These are phyloP conservation scores for Austroboletus niveus DNA, from an alignment of 1,284 basidiomycete species.

Conservation along the genomic window DNA sequence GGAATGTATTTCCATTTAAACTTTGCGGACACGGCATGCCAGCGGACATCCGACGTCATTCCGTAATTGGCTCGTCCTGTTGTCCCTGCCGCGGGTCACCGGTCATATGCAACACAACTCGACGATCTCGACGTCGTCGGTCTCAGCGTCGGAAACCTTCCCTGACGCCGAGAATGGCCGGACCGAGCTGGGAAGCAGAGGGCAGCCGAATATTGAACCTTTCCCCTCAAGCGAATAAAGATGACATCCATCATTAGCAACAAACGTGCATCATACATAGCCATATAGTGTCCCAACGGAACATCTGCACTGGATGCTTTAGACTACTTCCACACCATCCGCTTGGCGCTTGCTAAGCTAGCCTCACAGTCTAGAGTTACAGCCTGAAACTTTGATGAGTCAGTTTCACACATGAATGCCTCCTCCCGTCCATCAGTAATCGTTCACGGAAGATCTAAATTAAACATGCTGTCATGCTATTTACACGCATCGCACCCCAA, in stretches of 20 bases:
- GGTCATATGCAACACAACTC: not conserved
- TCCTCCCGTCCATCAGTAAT: not conserved
- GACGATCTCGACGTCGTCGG: too few relatives aligned
- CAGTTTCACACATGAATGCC: not conserved
- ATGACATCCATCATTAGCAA: too few relatives aligned
- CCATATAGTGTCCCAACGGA: too few relatives aligned
- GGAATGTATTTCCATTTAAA: constrained; percentile 10
- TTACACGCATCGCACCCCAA: not conserved
- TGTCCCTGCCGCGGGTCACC: not conserved
- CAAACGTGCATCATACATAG: too few relatives aligned
- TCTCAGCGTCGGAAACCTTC: too few relatives aligned
- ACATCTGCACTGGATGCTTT: too few relatives aligned
- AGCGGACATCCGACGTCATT: not conserved
- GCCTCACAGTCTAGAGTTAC: not conserved
- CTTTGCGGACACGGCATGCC: not conserved
- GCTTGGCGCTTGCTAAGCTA: not conserved
- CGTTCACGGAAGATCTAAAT: not conserved
- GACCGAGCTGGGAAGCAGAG: not conserved
- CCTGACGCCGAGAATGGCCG: not conserved
- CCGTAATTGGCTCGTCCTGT: not conserved
- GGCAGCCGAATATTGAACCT: not conserved
- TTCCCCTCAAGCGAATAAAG: not conserved
- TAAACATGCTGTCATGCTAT: not conserved
- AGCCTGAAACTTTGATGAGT: not conserved
- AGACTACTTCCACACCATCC: too few relatives aligned